A percentile compares a stretch with the other conserved stretches of the same genome.
phyloP scores from a whole-genome alignment of 352 stramenopile genomes.

The Phytopythium helicoides region DNA sequence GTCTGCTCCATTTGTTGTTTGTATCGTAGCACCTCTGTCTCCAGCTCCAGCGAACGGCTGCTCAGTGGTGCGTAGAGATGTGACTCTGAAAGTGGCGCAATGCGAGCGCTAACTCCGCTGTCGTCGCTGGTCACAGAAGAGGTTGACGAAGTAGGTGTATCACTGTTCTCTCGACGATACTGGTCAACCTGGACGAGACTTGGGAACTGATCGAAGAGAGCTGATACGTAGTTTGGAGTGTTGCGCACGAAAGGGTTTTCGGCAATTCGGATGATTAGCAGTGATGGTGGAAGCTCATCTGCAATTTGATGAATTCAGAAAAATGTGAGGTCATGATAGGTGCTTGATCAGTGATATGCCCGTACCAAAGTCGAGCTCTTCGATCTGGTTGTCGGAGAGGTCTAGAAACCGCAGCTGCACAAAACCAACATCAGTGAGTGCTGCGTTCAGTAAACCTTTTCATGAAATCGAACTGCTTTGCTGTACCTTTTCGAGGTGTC shows the following conservation, averaged over 20 bases:
- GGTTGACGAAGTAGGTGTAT: constrained; percentile 1
- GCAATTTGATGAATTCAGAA: background rate
- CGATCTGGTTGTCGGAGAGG: constrained; percentile 71
- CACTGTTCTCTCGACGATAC: constrained; percentile 28
- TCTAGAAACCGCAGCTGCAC: constrained; percentile 73
- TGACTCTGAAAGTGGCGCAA: constrained; percentile 7
- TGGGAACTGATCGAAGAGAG: constrained; percentile 63
- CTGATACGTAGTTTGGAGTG: constrained; percentile 52
- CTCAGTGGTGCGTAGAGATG: constrained; percentile 18
- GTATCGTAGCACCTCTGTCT: constrained; percentile 31
- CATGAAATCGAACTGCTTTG: constrained; percentile 7
- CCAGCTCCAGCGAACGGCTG: constrained; percentile 31
- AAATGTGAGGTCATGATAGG: background rate
- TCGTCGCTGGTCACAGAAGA: constrained; percentile 4
- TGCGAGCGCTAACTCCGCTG: background rate
- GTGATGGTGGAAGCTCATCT: constrained; percentile 48
- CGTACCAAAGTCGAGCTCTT: constrained; percentile 58
- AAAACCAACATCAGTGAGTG: background rate
- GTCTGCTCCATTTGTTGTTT: constrained; percentile 24
- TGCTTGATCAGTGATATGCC: background rate
- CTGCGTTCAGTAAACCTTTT: background rate
- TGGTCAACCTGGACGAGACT: constrained; percentile 60
- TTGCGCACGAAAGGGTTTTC: constrained; percentile 58
- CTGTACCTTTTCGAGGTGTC: constrained; percentile 45
- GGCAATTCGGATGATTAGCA: constrained; percentile 48